A percentile compares a stretch with the other conserved stretches of the same genome.
Conservation (phyloP, 2,329 filamentous ascomycete species). For the Neofusicoccum sp. region DNA sequence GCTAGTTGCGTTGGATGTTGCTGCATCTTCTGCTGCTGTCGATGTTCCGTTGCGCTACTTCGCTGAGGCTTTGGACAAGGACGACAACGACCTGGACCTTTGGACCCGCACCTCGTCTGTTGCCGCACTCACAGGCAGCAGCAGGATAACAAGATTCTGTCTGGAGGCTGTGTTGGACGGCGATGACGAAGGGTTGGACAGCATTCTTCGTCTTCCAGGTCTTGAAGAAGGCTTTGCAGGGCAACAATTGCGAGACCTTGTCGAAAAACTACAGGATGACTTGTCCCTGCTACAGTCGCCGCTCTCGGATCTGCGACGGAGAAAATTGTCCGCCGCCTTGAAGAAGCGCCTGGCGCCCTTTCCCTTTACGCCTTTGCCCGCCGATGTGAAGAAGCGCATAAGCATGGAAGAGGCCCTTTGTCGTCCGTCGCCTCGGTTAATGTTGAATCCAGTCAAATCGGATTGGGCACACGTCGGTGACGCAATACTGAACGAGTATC, state of each 20-base stretch:
- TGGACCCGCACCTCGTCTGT: constrained; percentile 62
- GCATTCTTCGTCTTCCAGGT: constrained; percentile 56
- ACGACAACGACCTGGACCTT: constrained; percentile 63
- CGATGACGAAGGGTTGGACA: constrained; percentile 57
- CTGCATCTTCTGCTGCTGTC: constrained; percentile 42
- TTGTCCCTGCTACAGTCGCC: constrained; percentile 55
- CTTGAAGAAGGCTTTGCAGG: constrained; percentile 55
- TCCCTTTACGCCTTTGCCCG: constrained; percentile 38
- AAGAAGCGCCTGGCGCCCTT: constrained; percentile 56
- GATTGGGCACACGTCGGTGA: constrained; percentile 52
- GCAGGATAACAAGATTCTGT: constrained; percentile 60
- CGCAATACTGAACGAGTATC: constrained; percentile 45
- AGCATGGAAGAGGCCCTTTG: not conserved
- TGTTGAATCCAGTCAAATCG: constrained; percentile 36
- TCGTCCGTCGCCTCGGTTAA: constrained; percentile 36
- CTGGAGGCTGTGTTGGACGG: constrained; percentile 63
- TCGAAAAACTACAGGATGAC: constrained; percentile 53
- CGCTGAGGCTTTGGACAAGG: constrained; percentile 62
- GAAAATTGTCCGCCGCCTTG: constrained; percentile 52
- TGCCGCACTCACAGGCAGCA: constrained; percentile 56
- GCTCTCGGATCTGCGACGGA: constrained; percentile 48
- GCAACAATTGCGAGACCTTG: constrained; percentile 50
- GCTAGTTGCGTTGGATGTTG: constrained; percentile 26
- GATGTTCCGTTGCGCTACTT: constrained; percentile 48
- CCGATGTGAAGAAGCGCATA: constrained; percentile 26